A percentile compares a stretch with the other conserved stretches of the same genome.
These are phyloP conservation scores for Pichia nanzhaoensis DNA, from an alignment of 805 yeast genomes.

Conservation along the genomic window DNA sequence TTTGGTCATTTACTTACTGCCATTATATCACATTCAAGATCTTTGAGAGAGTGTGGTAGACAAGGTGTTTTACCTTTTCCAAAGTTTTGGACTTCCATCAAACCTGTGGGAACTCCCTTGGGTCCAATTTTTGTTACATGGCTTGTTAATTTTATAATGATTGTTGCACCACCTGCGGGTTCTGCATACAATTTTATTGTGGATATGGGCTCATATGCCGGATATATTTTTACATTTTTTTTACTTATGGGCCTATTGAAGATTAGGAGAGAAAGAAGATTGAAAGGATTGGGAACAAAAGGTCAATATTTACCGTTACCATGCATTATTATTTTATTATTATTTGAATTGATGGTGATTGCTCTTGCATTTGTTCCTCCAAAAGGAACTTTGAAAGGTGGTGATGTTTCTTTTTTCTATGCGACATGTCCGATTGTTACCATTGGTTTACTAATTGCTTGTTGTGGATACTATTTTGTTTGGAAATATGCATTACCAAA, in stretches of 20 bases:
- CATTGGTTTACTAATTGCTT: constrained; percentile 30
- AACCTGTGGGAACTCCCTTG: constrained; percentile 68
- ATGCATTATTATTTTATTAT: constrained; percentile 28
- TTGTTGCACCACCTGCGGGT: constrained; percentile 79
- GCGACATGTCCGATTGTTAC: constrained; percentile 36
- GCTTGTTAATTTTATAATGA: constrained; percentile 64
- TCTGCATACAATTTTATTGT: constrained; percentile 79
- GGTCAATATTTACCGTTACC: constrained; percentile 33
- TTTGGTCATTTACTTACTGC: constrained; percentile 79
- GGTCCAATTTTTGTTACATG: constrained; percentile 73
- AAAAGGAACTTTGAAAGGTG: constrained; percentile 33
- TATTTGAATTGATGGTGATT: constrained; percentile 33
- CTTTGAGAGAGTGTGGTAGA: constrained; percentile 73
- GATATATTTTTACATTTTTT: constrained; percentile 63
- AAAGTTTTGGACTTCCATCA: constrained; percentile 59
- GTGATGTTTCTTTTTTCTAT: constrained; percentile 38
- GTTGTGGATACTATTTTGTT: constrained; percentile 31
- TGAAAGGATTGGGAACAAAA: constrained; percentile 28
- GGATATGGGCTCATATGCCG: constrained; percentile 76
- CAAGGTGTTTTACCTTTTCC: constrained; percentile 78
- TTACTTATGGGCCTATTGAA: constrained; percentile 59
- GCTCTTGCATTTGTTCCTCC: constrained; percentile 40
- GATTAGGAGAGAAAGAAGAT: constrained; percentile 32
- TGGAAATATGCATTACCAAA: constrained; percentile 34
- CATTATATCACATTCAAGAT: constrained; percentile 75